Percentiles rank a stretch among this genome's conserved stretches.
Evolutionary conservation across 768 basidiomycete genomes (phyloP).

Genomic region (Suillus americanus): DNA sequence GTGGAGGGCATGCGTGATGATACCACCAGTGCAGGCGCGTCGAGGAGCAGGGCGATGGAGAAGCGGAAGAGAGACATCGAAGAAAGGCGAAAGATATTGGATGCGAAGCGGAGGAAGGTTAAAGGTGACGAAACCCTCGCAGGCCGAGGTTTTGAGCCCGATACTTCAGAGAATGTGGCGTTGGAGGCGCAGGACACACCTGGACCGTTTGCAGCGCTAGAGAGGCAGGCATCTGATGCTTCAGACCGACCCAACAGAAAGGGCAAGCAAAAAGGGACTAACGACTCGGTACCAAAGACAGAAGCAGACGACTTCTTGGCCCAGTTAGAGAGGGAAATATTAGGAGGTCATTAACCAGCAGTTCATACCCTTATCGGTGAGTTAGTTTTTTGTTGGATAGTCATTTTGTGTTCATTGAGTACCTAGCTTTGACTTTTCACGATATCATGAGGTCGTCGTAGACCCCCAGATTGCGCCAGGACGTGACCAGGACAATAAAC

Average conservation of each 20-base stretch:
- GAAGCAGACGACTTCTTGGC: conserved; percentile 69
- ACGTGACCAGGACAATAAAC: not conserved
- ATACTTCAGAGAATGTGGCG: not conserved
- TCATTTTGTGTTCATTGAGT: not conserved
- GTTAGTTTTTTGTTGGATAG: not conserved
- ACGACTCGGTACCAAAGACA: conserved; percentile 15
- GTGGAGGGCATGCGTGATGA: conserved; percentile 69
- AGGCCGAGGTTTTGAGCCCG: not conserved
- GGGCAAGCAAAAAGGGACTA: conserved; percentile 12
- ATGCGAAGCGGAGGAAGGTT: conserved; percentile 67
- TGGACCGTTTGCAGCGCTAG: conserved; percentile 55
- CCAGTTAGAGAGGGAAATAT: conserved; percentile 62
- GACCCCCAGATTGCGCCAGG: not conserved
- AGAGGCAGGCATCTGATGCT: conserved; percentile 29
- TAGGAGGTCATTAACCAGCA: conserved; percentile 26
- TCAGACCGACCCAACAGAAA: conserved; percentile 24
- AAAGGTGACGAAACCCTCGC: conserved; percentile 13
- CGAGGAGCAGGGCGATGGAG: conserved; percentile 53
- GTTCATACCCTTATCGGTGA: not conserved
- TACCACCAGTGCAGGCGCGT: conserved; percentile 19
- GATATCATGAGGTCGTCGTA: no score
- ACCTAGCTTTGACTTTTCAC: not conserved
- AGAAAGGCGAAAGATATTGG: conserved; percentile 56
- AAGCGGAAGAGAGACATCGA: conserved; percentile 76
- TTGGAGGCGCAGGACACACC: not conserved